These are phyloP conservation scores for Bolboschoenoplectus hybrid DNA, from an alignment of 202 grass and related monocot species.

Conservation along the genomic window DNA sequence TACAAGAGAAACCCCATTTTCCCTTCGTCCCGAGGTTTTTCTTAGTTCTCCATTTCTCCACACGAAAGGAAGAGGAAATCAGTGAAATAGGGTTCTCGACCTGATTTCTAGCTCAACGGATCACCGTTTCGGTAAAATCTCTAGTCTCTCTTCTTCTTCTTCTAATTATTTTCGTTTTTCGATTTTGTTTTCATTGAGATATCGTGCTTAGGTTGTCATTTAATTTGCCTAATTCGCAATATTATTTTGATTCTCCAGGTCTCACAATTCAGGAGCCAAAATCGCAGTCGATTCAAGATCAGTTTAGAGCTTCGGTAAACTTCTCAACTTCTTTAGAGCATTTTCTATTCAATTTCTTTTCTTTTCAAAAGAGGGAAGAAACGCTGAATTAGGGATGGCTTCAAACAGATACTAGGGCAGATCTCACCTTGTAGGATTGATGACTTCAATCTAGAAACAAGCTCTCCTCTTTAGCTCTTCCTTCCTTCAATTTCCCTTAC, in stretches of 20 bases:
- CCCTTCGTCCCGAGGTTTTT: no score
- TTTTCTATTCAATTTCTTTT: constrained; percentile 9
- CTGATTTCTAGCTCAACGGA: neutral
- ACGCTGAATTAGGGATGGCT: neutral
- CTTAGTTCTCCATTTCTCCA: neutral
- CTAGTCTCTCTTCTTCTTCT: neutral
- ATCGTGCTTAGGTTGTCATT: neutral
- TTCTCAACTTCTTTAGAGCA: neutral
- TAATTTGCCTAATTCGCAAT: neutral
- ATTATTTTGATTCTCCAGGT: neutral
- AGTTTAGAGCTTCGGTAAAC: neutral
- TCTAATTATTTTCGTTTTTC: neutral
- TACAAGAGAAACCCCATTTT: no score
- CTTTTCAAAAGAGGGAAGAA: neutral
- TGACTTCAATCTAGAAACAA: neutral
- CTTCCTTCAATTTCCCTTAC: neutral
- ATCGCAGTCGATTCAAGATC: neutral
- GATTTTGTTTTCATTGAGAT: neutral
- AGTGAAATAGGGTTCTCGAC: neutral
- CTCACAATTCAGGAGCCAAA: neutral
- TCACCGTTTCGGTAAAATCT: neutral
- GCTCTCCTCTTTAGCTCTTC: neutral
- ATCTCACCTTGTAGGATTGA: constrained; percentile 16
- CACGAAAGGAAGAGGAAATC: neutral
- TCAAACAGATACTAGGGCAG: neutral